Base-by-base conservation (phyloP, 129 eudicot species). In the Artemisia annua region DNA sequence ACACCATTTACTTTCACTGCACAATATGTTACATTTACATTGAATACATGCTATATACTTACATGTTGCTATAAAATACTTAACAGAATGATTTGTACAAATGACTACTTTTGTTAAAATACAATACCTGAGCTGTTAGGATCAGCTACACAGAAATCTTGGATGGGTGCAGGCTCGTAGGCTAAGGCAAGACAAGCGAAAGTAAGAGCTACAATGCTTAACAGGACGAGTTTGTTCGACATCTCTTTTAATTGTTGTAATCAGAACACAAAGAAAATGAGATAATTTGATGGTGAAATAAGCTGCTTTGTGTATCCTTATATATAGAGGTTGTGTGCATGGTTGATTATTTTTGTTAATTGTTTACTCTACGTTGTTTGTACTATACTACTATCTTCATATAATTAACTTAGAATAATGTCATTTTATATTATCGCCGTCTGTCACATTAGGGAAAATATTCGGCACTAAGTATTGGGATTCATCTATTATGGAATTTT, bases 121-220 rank as follows among this genome's bases (percentile, higher is more conserved):
- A 3, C 16, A 28, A 71, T 62, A 82, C 87, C 87, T 75, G 84
- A 16, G 48, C 20, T 46, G 43, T 46, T 75, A 53, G 73, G n/a
- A 74, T 78, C 80, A 4, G 86, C 86, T 0, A 82, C 86, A 13
- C 86, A 82, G 55, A 82, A 82, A 74, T 82, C 86, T 74, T 82
- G 86, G 17, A 82, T 75, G 3, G 86, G 77, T 9, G 58, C 17
- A 15, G 86, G 83, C 64, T 82, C 83, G 22, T 20, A 69, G 22
- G 86, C 82, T 11, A 66, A 63, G 19, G 68, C 80, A 19, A 55
- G 48, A 49, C 46, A 55, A 50, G 19, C 72, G 24, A 71, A 63
- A 64, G 82, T 20, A 17, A 78, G 82, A 53, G 82, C 73, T 35
- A 55, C 4, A 20, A 65, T 8, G 11, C 69, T 18, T 35, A 72